Evolutionary conservation across 768 basidiomycete species (phyloP), one percentile per base, ranked within the genome.

Genomic region (Trametes cubensis): DNA sequence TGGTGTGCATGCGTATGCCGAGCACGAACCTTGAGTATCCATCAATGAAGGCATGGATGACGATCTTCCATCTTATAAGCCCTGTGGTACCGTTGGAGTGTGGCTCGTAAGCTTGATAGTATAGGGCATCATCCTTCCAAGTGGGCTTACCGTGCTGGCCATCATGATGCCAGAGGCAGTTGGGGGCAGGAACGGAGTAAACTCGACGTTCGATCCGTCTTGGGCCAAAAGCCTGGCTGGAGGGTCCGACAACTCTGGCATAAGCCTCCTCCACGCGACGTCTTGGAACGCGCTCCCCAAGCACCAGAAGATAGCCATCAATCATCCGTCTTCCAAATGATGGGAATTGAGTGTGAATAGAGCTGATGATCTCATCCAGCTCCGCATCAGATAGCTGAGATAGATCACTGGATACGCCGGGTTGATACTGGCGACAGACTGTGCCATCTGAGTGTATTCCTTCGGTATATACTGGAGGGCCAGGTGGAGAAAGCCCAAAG

Each of bases 21-120:
- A 70, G 70, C 1, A 81, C 65, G 20, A 77, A 67, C 4, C 77
- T 66, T 8, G 76, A 76, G 51, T 74, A 74, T 1, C 80, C 79
- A 70, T 81, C 79, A 11, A 81, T 74, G 55, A 78, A 79, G 1
- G 73, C 74, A 66, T 80, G 79, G 3, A 75, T 73, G 3, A 79
- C 74, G 45, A 78, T 71, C 46, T 71, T 70, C 68, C 70, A 79
- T 4, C 50, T 61, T 47, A 79, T 79, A 14, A 78, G 71, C 6
- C 71, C 76, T 75, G 34, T 21, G 34, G 39, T 34, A 38, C n/a
- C n/a, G n/a, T n/a, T n/a, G n/a, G n/a, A n/a, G n/a, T n/a, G n/a
- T n/a, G n/a, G n/a, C n/a, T n/a, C n/a, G n/a, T n/a, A n/a, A n/a
- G n/a, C n/a, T n/a, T n/a, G n/a, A n/a, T n/a, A n/a, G n/a, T n/a